Evolutionary conservation across 306 rosid species (phyloP), one percentile per base, ranked within the genome.

Genomic region (Gastrolobium bilobum): DNA sequence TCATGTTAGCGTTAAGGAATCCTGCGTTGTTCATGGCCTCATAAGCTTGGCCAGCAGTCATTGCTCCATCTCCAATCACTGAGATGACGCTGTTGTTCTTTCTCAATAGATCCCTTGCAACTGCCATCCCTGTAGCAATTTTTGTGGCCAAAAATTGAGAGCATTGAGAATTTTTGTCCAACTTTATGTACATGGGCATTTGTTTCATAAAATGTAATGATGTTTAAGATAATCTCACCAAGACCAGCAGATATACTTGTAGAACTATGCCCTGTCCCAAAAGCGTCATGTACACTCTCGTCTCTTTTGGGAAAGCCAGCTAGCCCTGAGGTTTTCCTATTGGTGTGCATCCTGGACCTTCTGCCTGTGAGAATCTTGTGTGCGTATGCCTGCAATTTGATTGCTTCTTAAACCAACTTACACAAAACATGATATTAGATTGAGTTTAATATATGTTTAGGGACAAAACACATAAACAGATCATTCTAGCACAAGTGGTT

Each of bases 1-100:
- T 90, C 79, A 92, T 47, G 77, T 92, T 92, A 38, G 90, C 0
- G 33, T 87, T 95, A 14, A 92, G 85, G 74, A 67, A 92, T 14
- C 97, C 95, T n/a, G 93, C 95, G 29, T 92, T 92, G 71, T 92
- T 92, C 95, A 92, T 81, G 57, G 95, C 97, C 76, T 92, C 97
- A 7, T 90, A 92, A 20, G 97, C 97, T 86, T 90, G 92, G 31
- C 97, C 97, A 1, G 92, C 95, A 6, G 97, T 90, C 91, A 92
- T 88, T 64, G 93, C 94, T 42, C 97, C 95, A 83, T 92, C 95
- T 39, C 95, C 95, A 43, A 92, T 92, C 89, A 92, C 97, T 6
- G 95, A 86, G 71, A 92, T 76, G 26, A 92, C 74, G 51, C 15
- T 79, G 84, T 87, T 90, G 43, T 87, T 75, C 74, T 90, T 92